Evolutionary conservation across 2,329 filamentous ascomycete genomes (phyloP), one percentile per base, ranked within the genome.

Genomic region (Botryosphaeria agaves): DNA sequence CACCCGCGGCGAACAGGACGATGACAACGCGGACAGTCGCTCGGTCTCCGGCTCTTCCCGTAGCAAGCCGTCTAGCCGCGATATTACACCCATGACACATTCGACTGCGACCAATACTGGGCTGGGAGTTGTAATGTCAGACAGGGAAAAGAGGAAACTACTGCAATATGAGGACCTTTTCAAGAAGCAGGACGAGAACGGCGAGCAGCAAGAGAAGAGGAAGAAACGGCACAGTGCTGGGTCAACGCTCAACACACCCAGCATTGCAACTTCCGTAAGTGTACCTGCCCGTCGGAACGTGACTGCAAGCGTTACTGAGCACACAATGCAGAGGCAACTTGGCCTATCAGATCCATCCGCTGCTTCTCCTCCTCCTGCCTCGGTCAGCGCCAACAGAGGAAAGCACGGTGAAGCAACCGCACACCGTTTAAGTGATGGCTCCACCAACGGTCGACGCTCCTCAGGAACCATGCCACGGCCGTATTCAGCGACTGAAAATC

Each of bases 91-190:
- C 2, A 66, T 63, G 29, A 58, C 58, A 7, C 61, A 62, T 38
- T 62, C 57, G 5, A 49, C 56, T 17, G 62, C 60, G 33, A 61
- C 57, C 7, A 51, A 49, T 28, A 49, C 52, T 17, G 40, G 48
- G 4, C 36, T 53, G 30, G 52, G 58, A 7, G 47, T 58, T 2
- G 69, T 70, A 37, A 55, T 74, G 36, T 74, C 71, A 2, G 69
- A 67, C 36, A 61, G 71, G 4, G 71, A 76, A 40, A 63, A 63
- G 41, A 65, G 69, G 34, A 76, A 76, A 48, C 59, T 76, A 28
- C 66, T 69, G 32, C 68, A 69, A 32, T 65, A 68, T 25, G 70
- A 75, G 41, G 67, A 67, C 38, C 62, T 73, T 34, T 74, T 74
- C 37, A 62, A 69, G 37, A 62, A 69, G 40, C 55, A 72, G 37